Evolutionary conservation across 2,329 filamentous ascomycete species (phyloP).

Genomic region (Chalara sp.): DNA sequence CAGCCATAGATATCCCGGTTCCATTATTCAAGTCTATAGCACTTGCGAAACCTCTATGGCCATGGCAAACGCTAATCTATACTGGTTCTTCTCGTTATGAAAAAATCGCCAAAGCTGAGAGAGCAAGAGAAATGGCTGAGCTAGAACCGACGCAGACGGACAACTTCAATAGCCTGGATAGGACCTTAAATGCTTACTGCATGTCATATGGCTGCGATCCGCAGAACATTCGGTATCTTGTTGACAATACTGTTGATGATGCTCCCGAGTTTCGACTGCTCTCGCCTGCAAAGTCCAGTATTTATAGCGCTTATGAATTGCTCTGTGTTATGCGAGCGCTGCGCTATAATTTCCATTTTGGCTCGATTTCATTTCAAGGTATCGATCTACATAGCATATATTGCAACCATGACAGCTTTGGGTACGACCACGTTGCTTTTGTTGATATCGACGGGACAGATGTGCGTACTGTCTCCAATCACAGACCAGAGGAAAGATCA

Average conservation of each 20-base stretch:
- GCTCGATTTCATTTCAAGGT: conserved; percentile 59
- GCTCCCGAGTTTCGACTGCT: conserved; percentile 59
- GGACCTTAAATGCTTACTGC: conserved; percentile 63
- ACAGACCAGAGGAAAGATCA: conserved; percentile 32
- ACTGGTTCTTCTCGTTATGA: too few species aligned
- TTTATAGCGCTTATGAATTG: conserved; percentile 56
- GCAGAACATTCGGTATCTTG: conserved; percentile 57
- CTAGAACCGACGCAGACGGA: too few species aligned
- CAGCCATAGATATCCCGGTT: conserved; percentile 58
- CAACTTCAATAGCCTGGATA: conserved; percentile 37
- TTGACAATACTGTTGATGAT: conserved; percentile 57
- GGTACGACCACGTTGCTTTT: conserved; percentile 54
- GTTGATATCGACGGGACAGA: neutral
- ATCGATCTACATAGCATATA: conserved; percentile 60
- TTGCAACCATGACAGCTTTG: conserved; percentile 50
- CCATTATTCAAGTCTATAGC: conserved; percentile 41
- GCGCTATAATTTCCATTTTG: conserved; percentile 65
- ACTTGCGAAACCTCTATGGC: too few species aligned
- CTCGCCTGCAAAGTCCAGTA: conserved; percentile 43
- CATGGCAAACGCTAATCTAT: too few species aligned
- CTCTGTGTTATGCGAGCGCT: conserved; percentile 63
- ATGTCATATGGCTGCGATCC: conserved; percentile 57
- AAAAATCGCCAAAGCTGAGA: too few species aligned
- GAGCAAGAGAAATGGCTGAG: too few species aligned
- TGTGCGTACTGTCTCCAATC: conserved; percentile 23